phyloP scores from a whole-genome alignment of 2,329 filamentous ascomycete species.

The Penicillium sp. region DNA sequence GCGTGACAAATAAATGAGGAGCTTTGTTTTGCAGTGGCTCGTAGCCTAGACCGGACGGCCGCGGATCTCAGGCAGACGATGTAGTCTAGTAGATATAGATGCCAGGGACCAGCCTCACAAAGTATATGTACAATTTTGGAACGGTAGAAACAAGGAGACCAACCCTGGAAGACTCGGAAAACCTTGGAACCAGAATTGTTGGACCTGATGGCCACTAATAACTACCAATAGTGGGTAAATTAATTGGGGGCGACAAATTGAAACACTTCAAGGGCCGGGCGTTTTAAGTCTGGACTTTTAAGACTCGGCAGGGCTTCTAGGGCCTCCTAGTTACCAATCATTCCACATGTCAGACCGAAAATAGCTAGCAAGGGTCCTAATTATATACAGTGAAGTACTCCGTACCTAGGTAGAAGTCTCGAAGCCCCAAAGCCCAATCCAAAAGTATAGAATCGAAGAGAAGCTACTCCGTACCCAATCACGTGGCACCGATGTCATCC shows the following conservation, averaged over 20 bases:
- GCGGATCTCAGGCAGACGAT: neutral
- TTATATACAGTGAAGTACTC: neutral
- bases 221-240: conserved; percentile 14
- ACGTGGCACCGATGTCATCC: conserved; percentile 21
- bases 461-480: conserved; percentile 9
- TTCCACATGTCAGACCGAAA: neutral
- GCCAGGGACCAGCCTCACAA: neutral
- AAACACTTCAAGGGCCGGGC: conserved; percentile 12
- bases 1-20: neutral
- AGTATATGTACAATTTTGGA: no score
- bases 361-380: neutral
- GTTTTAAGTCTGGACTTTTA: neutral
- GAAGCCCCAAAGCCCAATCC: neutral
- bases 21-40: neutral
- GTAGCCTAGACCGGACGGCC: conserved; percentile 1
- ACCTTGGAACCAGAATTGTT: neutral
- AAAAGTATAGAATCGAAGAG: neutral
- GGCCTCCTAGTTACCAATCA: neutral
- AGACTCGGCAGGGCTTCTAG: neutral
- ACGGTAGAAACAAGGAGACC: neutral
- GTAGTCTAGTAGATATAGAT: neutral
- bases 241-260: conserved; percentile 22
- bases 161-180: neutral
- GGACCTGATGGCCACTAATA: conserved; percentile 15
- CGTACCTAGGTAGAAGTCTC: no score